Conservation (phyloP, 345 rosid species). For the Garcia nutans region DNA sequence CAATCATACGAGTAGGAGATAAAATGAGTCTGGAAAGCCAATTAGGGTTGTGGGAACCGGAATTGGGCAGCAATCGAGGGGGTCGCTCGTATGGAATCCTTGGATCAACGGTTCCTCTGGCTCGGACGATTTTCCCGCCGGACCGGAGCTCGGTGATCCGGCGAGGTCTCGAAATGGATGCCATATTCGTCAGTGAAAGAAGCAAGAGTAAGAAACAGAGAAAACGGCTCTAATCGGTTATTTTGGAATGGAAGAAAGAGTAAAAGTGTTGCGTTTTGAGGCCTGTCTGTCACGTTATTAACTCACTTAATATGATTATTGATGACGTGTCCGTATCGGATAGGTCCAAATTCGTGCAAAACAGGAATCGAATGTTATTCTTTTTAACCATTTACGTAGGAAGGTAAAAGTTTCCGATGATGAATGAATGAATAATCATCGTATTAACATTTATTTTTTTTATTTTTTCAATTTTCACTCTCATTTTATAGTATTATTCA, state of each 20-base stretch:
- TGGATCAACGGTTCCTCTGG: conserved; percentile 42
- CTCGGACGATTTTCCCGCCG: conserved; percentile 67
- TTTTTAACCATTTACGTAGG: too few relatives aligned
- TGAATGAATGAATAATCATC: too few relatives aligned
- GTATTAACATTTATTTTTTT: too few relatives aligned
- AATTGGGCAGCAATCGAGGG: conserved; percentile 16
- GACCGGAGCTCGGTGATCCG: conserved; percentile 36
- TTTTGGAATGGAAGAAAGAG: neutral
- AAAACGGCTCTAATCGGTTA: neutral
- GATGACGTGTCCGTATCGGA: neutral
- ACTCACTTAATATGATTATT: too few relatives aligned
- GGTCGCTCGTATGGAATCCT: conserved; percentile 74
- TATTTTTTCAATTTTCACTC: too few relatives aligned
- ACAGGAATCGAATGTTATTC: too few relatives aligned
- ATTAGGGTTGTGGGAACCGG: conserved; percentile 57
- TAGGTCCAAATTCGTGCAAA: neutral
- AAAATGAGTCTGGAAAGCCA: conserved; percentile 78
- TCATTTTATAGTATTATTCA: too few relatives aligned
- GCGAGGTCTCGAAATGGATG: conserved; percentile 19
- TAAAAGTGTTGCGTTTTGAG: neutral
- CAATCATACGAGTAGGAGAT: conserved; percentile 74
- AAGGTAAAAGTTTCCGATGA: too few relatives aligned
- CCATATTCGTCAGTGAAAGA: conserved; percentile 12
- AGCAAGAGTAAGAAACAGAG: neutral
- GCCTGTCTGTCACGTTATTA: neutral